Evolutionary conservation across 768 basidiomycete genomes (phyloP).

Genomic region (Amanita pallidorosea): DNA sequence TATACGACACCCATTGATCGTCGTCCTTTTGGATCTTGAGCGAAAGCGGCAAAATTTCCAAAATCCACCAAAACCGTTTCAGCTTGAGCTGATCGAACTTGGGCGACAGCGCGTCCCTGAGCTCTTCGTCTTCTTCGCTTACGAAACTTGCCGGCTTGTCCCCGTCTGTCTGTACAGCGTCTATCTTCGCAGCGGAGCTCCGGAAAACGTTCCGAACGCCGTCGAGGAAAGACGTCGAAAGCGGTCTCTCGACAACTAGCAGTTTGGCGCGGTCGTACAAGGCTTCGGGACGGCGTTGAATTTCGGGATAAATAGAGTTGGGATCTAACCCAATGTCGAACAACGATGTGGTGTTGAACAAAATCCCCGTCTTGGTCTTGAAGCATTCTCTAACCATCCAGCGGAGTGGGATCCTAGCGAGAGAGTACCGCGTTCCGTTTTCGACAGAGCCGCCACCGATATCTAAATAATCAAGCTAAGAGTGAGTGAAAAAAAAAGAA

Average conservation of each 20-base stretch:
- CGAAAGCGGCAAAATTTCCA: constrained; percentile 44
- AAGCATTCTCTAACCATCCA: constrained; percentile 74
- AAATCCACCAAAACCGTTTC: constrained; percentile 49
- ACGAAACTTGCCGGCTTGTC: no score
- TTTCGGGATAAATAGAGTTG: constrained; percentile 30
- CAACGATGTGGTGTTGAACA: constrained; percentile 42
- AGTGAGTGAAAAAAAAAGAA: neutral
- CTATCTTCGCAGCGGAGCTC: constrained; percentile 11
- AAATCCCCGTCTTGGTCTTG: constrained; percentile 46
- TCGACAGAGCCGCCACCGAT: constrained; percentile 48
- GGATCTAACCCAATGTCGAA: constrained; percentile 39
- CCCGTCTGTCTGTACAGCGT: no score
- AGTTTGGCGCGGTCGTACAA: constrained; percentile 9
- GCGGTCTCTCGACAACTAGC: constrained; percentile 16
- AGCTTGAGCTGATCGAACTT: constrained; percentile 49
- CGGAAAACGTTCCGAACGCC: constrained; percentile 12
- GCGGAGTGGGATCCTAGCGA: constrained; percentile 44
- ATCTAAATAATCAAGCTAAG: constrained; percentile 23
- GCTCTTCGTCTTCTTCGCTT: constrained; percentile 31
- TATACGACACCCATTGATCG: constrained; percentile 24
- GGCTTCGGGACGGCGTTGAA: constrained; percentile 25
- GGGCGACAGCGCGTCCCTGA: constrained; percentile 44
- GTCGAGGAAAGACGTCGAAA: constrained; percentile 15
- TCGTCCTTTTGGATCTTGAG: constrained; percentile 27
- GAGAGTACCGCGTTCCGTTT: constrained; percentile 33